Conservation (phyloP, 2,329 filamentous ascomycete species). For the Colletotrichum melonis region DNA sequence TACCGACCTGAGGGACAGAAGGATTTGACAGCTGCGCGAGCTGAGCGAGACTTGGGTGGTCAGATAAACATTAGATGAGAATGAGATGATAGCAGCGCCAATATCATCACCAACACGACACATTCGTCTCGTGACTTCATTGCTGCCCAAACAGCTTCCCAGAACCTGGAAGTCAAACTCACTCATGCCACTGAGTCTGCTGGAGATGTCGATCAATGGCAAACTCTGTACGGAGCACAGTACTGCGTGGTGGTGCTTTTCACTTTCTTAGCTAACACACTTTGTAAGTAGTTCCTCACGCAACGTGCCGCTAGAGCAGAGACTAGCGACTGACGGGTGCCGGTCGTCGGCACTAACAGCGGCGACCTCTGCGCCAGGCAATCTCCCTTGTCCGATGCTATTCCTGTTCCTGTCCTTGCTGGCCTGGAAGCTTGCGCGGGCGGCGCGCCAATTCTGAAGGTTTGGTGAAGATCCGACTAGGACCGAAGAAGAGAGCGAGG, state of each 20-base stretch:
- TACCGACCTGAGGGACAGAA: not conserved
- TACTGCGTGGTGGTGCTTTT: not conserved
- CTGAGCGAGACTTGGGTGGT: not conserved
- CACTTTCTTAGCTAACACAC: not conserved
- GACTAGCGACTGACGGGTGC: constrained; percentile 16
- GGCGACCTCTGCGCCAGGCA: constrained; percentile 4
- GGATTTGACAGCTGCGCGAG: not conserved
- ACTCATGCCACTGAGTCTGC: not conserved
- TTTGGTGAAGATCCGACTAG: not conserved
- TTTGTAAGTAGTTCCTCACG: not conserved
- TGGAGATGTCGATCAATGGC: not conserved
- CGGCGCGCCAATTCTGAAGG: not conserved
- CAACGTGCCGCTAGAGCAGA: constrained; percentile 7
- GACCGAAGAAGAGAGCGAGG: not conserved
- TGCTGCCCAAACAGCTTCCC: not conserved
- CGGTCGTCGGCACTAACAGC: constrained; percentile 15
- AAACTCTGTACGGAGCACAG: not conserved
- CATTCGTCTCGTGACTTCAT: not conserved
- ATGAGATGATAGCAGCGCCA: not conserved
- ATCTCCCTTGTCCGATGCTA: constrained; percentile 8
- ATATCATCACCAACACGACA: not conserved
- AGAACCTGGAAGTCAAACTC: not conserved
- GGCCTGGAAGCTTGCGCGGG: not conserved
- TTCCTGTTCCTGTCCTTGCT: constrained; percentile 22
- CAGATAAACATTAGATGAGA: not conserved